A percentile compares a stretch with the other conserved stretches of the same genome.
Conservation (phyloP, 1,284 basidiomycete species). For the Phenoliferia sp. region DNA sequence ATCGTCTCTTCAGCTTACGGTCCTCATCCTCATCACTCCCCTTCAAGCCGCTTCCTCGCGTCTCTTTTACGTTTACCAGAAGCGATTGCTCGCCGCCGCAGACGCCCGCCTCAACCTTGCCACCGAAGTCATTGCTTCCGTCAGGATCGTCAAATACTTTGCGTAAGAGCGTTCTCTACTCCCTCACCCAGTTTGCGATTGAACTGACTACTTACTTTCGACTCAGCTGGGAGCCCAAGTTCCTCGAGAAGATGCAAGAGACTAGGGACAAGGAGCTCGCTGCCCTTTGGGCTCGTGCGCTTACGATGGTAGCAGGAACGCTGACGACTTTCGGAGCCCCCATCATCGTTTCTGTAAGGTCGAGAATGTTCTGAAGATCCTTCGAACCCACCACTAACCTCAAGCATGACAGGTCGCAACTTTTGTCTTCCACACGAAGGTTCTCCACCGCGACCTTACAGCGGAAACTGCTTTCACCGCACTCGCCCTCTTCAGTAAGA, state of each 20-base stretch:
- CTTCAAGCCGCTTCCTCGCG: slow-evolving; percentile 44
- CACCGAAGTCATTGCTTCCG: slow-evolving; percentile 52
- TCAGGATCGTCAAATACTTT: slow-evolving; percentile 47
- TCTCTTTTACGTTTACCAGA: slow-evolving; percentile 48
- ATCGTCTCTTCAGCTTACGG: slow-evolving; percentile 37
- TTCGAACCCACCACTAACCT: too few species aligned
- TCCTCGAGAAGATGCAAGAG: slow-evolving; percentile 48
- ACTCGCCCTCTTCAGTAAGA: slow-evolving; percentile 42
- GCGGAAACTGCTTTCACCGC: slow-evolving; percentile 50
- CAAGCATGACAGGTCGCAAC: slow-evolving; percentile 20
- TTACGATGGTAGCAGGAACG: slow-evolving; percentile 44
- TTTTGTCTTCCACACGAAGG: slow-evolving; percentile 43
- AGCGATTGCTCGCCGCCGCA: slow-evolving; percentile 48
- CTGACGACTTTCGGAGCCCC: slow-evolving; percentile 42
- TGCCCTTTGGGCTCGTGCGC: slow-evolving; percentile 45
- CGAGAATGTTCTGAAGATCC: background rate
- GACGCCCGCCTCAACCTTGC: slow-evolving; percentile 51
- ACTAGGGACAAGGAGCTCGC: slow-evolving; percentile 47
- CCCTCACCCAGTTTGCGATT: background rate
- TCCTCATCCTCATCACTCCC: slow-evolving; percentile 45
- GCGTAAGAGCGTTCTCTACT: slow-evolving; percentile 14
- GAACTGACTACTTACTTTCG: slow-evolving; percentile 31
- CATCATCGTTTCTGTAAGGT: slow-evolving; percentile 19
- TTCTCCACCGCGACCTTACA: slow-evolving; percentile 42
- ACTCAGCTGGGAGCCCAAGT: slow-evolving; percentile 50